phyloP scores from a whole-genome alignment of 257 asterid genomes.

The Penstemon newberryi region DNA sequence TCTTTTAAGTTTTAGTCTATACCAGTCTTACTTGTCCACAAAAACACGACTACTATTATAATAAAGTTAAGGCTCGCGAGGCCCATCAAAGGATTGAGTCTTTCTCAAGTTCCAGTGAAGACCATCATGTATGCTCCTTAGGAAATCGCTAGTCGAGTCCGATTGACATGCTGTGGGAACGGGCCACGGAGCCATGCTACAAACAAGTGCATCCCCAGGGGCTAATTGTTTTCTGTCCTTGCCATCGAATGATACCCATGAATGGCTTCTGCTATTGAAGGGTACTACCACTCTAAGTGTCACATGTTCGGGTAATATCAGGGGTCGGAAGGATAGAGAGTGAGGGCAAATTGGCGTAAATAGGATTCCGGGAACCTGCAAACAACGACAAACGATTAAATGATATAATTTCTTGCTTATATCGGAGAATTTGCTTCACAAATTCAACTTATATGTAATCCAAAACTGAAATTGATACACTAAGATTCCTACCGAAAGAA shows the following conservation, averaged over 20 bases:
- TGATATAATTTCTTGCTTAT: no score
- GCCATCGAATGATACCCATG: conserved; percentile 98
- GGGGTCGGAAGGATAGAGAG: conserved; percentile 90
- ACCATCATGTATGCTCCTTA: conserved; percentile 88
- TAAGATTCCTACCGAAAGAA: not conserved
- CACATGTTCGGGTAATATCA: conserved; percentile 88
- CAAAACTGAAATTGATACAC: not conserved
- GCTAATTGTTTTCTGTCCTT: conserved; percentile 76
- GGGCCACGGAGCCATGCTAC: conserved; percentile 99
- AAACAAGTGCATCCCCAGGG: conserved; percentile 90
- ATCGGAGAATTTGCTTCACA: no score
- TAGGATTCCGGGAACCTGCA: conserved; percentile 88
- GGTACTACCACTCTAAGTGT: conserved; percentile 82
- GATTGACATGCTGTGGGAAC: conserved; percentile 90
- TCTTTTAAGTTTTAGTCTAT: not conserved
- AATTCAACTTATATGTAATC: not conserved
- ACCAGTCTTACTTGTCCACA: not conserved
- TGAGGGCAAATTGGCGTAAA: conserved; percentile 99
- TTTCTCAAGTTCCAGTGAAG: conserved; percentile 97
- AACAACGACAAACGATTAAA: not conserved
- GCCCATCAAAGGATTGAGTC: conserved; percentile 85
- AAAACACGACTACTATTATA: not conserved
- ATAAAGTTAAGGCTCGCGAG: conserved; percentile 44
- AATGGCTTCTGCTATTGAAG: conserved; percentile 83
- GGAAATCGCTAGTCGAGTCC: conserved; percentile 79